phyloP scores from a whole-genome alignment of 345 rosid species.

The Hypericum androsaemum region DNA sequence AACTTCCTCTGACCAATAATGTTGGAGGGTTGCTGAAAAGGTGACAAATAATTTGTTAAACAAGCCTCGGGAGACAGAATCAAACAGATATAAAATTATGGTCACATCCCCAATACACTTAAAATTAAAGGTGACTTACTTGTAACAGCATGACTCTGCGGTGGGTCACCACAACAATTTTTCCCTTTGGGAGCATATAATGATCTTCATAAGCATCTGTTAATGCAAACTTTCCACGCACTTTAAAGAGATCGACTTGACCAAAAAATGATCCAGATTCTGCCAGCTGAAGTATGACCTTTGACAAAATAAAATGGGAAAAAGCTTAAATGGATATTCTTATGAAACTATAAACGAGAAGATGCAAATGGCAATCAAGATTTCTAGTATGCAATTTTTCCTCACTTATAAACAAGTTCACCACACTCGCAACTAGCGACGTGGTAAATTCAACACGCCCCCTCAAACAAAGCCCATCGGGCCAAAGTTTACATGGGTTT shows the following conservation, averaged over 20 bases:
- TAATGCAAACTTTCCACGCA: slow-evolving; percentile 95
- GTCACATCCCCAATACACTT: slow-evolving; percentile 3
- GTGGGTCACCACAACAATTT: slow-evolving; percentile 65
- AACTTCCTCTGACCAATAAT: slow-evolving; percentile 81
- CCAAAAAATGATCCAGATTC: slow-evolving; percentile 87
- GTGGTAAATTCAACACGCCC: no score
- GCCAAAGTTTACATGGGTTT: no score
- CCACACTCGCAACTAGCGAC: no score
- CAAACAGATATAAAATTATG: not conserved
- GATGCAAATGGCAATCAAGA: not conserved
- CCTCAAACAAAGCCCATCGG: no score
- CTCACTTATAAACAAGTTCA: no score
- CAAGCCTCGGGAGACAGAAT: not conserved
- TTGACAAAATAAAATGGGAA: slow-evolving; percentile 22
- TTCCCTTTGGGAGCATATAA: slow-evolving; percentile 72
- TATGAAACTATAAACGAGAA: not conserved
- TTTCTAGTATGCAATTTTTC: no score
- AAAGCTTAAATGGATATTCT: slow-evolving; percentile 5
- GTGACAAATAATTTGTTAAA: not conserved
- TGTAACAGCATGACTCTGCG: slow-evolving; percentile 75
- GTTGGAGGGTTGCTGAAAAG: slow-evolving; percentile 75
- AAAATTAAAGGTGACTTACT: slow-evolving; percentile 33
- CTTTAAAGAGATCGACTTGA: slow-evolving; percentile 95
- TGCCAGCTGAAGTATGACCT: slow-evolving; percentile 92
- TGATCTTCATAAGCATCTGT: slow-evolving; percentile 98